Conservation (phyloP, 805 yeast genomes). For the Pichia eremophila region DNA sequence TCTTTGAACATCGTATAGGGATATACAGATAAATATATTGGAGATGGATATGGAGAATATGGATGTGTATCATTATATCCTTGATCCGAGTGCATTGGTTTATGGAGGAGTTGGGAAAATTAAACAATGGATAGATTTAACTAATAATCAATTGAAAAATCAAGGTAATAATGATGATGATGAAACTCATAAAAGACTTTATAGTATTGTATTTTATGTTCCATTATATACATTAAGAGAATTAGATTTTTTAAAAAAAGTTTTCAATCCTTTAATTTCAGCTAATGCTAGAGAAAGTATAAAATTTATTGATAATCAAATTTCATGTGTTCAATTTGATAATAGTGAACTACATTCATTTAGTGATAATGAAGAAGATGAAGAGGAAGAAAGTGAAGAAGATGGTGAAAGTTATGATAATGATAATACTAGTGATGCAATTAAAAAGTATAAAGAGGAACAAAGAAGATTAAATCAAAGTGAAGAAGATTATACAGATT, state of each 20-base stretch:
- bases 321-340: slow-evolving; percentile 6
- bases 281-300: slow-evolving; percentile 60
- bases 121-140: slow-evolving; percentile 43
- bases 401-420: slow-evolving; percentile 2
- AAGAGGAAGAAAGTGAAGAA: slow-evolving; percentile 1
- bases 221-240: slow-evolving; percentile 52
- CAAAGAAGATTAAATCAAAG: not conserved
- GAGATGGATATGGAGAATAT: not conserved
- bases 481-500: slow-evolving; percentile 12
- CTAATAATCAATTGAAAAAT: slow-evolving; percentile 32
- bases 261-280: slow-evolving; percentile 42
- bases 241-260: slow-evolving; percentile 48
- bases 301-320: slow-evolving; percentile 41
- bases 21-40: no score
- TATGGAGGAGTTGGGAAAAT: slow-evolving; percentile 57
- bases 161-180: slow-evolving; percentile 41
- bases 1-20: no score
- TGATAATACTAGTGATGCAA: not conserved
- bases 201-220: slow-evolving; percentile 35
- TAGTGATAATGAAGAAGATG: slow-evolving; percentile 8
- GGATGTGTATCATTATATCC: slow-evolving; percentile 30
- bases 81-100: slow-evolving; percentile 61
- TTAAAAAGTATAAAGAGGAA: not conserved
- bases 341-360: not conserved
- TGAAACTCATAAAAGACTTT: slow-evolving; percentile 1